Evolutionary conservation across 345 rosid genomes (phyloP).

Genomic region (Eucalyptus pauciflora): DNA sequence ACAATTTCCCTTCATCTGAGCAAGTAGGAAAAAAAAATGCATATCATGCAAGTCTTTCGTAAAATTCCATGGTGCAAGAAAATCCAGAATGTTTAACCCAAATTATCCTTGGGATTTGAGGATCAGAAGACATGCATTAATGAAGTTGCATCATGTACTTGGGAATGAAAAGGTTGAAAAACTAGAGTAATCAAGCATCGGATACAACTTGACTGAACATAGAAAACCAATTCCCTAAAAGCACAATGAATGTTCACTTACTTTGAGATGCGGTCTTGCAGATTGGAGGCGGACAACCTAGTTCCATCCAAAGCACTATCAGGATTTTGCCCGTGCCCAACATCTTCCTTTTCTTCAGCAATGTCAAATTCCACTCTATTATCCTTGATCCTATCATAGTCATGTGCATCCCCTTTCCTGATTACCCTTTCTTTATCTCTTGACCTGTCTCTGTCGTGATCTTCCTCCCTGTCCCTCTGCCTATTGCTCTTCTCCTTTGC

Average conservation of each 20-base stretch:
- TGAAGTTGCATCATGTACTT: not conserved
- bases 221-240: not conserved
- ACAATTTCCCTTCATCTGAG: not conserved
- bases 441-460: conserved; percentile 16
- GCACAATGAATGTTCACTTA: conserved; percentile 14
- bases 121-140: not conserved
- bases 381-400: conserved; percentile 15
- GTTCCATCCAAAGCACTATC: conserved; percentile 19
- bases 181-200: not conserved
- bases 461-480: conserved; percentile 19
- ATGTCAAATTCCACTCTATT: conserved; percentile 11
- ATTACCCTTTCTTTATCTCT: conserved; percentile 22
- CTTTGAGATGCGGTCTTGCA: conserved; percentile 63
- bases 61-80: not conserved
- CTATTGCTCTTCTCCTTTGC: conserved; percentile 20
- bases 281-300: conserved; percentile 17
- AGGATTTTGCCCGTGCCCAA: conserved; percentile 15
- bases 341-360: conserved; percentile 21
- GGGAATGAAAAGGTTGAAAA: not conserved
- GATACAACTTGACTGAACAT: not conserved
- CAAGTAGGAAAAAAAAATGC: not conserved
- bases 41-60: not conserved
- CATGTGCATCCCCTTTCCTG: conserved; percentile 20
- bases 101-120: not conserved
- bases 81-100: not conserved